Evolutionary conservation across 176 grass and related monocot species (phyloP).

Genomic region (Panicum miliaceum): DNA sequence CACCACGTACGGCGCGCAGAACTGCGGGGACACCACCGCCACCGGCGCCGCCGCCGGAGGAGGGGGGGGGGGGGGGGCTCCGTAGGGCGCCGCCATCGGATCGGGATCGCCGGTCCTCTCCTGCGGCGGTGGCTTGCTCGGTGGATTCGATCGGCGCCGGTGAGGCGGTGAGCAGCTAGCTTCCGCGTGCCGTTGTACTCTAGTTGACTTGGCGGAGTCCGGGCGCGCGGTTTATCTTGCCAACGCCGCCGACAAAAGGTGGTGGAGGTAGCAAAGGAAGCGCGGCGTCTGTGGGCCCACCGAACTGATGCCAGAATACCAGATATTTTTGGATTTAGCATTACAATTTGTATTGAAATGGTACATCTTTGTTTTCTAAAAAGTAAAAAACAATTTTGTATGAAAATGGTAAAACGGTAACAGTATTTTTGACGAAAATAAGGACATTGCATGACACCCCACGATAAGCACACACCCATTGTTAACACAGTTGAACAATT

Average conservation of each 20-base stretch:
- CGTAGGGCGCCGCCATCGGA: background rate
- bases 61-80: background rate
- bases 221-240: background rate
- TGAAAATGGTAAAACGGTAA: too few species aligned
- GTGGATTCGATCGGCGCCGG: background rate
- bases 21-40: constrained; percentile 62
- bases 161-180: too few species aligned
- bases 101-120: background rate
- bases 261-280: background rate
- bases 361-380: too few species aligned
- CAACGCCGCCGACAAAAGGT: background rate
- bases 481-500: too few species aligned
- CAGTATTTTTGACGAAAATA: too few species aligned
- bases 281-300: too few species aligned
- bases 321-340: too few species aligned
- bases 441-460: too few species aligned
- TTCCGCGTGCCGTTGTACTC: background rate
- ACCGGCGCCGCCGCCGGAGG: background rate
- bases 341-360: too few species aligned
- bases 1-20: constrained; percentile 67
- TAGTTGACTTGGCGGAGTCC: background rate
- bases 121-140: background rate
- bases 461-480: too few species aligned
- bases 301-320: too few species aligned
- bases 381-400: too few species aligned